phyloP scores from a whole-genome alignment of 106 monocot genomes.

The Dendrobium huoshanense region DNA sequence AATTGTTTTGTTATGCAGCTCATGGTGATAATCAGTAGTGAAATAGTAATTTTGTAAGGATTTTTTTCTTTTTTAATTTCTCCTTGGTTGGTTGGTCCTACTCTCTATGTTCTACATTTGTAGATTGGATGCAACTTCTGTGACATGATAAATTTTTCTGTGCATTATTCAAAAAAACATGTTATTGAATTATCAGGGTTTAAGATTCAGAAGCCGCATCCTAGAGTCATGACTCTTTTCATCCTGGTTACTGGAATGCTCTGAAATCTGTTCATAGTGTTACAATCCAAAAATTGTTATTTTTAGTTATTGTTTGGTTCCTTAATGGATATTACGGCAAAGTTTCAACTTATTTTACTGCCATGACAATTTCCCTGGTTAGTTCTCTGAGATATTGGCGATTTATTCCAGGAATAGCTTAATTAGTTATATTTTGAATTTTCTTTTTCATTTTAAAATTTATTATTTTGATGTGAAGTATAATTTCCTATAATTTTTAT shows the following conservation, averaged over 20 bases:
- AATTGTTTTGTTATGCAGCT: neutral
- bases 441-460: neutral
- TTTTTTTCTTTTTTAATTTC: neutral
- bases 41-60: neutral
- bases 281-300: neutral
- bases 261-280: neutral
- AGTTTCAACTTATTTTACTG: neutral
- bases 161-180: neutral
- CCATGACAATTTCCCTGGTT: neutral
- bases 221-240: neutral
- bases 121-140: neutral
- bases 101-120: neutral
- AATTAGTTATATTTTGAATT: neutral
- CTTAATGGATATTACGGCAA: neutral
- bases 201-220: neutral
- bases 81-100: neutral
- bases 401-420: neutral
- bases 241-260: neutral
- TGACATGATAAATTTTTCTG: neutral
- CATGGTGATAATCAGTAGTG: neutral
- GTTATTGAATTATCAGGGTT: neutral
- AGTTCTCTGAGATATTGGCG: neutral
- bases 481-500: neutral
- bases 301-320: neutral
- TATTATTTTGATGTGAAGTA: neutral